These are phyloP conservation scores for Keithomyces neogunnii DNA, from an alignment of 2,329 filamentous ascomycete species.

Conservation along the genomic window DNA sequence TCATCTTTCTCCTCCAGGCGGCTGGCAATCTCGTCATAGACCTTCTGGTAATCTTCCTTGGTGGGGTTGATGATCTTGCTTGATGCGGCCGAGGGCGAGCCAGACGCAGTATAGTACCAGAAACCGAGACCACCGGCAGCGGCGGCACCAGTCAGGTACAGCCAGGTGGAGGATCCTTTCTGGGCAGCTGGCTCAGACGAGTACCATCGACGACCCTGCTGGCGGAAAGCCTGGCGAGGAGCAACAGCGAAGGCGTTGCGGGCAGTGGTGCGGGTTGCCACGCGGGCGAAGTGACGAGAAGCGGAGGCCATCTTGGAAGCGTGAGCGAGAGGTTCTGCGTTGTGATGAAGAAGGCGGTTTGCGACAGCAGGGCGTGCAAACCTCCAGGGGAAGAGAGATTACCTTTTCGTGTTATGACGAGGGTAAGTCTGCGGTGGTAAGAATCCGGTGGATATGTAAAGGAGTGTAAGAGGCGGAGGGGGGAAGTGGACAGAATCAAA, in stretches of 20 bases:
- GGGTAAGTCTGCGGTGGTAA: background rate
- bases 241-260: slow-evolving; percentile 51
- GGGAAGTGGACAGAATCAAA: background rate
- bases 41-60: slow-evolving; percentile 86
- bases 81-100: slow-evolving; percentile 35
- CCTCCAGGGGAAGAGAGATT: background rate
- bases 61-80: slow-evolving; percentile 61
- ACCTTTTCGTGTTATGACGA: slow-evolving; percentile 1
- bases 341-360: background rate
- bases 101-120: slow-evolving; percentile 55
- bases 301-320: slow-evolving; percentile 28
- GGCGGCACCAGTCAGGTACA: slow-evolving; percentile 52
- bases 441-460: background rate
- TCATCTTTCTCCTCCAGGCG: slow-evolving; percentile 81
- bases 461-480: background rate
- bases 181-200: slow-evolving; percentile 55
- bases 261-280: slow-evolving; percentile 47
- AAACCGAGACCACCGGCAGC: slow-evolving; percentile 55
- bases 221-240: slow-evolving; percentile 62
- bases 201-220: slow-evolving; percentile 70
- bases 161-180: slow-evolving; percentile 37
- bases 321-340: slow-evolving; percentile 1
- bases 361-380: background rate
- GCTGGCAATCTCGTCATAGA: slow-evolving; percentile 80
- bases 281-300: slow-evolving; percentile 47